These are phyloP conservation scores for Cerioporus squamosus DNA, from an alignment of 1,284 basidiomycete species.

Conservation along the genomic window DNA sequence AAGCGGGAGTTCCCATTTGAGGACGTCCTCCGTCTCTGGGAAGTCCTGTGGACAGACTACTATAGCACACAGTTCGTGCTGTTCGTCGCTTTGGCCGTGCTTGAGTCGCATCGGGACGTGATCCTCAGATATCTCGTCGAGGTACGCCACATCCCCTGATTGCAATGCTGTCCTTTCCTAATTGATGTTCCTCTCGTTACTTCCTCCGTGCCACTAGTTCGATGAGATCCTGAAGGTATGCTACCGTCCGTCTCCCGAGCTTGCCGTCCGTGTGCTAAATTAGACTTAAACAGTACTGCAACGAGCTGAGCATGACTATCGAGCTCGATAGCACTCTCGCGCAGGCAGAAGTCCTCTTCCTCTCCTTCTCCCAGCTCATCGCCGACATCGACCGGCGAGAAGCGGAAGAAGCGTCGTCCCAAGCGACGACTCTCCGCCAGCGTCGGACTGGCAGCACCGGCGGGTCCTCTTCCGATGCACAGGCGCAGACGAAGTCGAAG, in stretches of 20 bases:
- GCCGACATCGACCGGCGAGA: conserved; percentile 84
- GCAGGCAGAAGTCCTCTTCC: conserved; percentile 93
- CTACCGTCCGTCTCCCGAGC: neutral
- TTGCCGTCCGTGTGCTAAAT: neutral
- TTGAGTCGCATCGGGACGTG: conserved; percentile 94
- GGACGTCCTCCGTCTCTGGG: conserved; percentile 91
- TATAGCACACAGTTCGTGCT: conserved; percentile 90
- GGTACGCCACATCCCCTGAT: conserved; percentile 41
- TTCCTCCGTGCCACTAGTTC: conserved; percentile 50
- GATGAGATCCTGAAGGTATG: conserved; percentile 86
- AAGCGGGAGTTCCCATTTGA: conserved; percentile 95
- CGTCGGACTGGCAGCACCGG: conserved; percentile 10
- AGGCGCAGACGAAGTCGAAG: conserved; percentile 1
- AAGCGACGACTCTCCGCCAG: conserved; percentile 9
- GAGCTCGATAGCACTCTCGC: conserved; percentile 90
- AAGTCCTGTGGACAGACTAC: conserved; percentile 94
- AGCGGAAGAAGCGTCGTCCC: conserved; percentile 47
- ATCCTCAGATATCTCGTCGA: conserved; percentile 93
- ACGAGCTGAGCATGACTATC: conserved; percentile 92
- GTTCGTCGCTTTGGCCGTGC: conserved; percentile 91
- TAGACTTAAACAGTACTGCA: conserved; percentile 70
- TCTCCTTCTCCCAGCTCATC: conserved; percentile 83
- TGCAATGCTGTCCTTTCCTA: neutral
- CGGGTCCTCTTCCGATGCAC: neutral
- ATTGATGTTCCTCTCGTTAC: neutral